Evolutionary conservation across 345 rosid species (phyloP), one percentile per base, ranked within the genome.

Genomic region (Reutealis trisperma): DNA sequence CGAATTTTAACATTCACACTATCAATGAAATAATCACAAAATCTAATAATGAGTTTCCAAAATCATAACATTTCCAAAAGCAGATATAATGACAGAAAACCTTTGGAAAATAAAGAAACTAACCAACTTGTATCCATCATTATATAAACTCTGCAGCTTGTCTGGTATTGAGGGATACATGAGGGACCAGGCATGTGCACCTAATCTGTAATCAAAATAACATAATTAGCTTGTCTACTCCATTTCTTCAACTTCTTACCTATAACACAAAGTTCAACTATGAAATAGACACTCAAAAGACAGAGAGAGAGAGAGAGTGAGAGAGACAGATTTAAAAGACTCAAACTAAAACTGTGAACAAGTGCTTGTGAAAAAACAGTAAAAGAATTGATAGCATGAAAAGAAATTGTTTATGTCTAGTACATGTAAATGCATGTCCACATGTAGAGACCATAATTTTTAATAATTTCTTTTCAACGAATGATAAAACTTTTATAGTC

Each of bases 111-210:
- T 21, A 22, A 68, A 60, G 64, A 71, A 75, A 77, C 76, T 61
- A 71, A 93, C 99, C 96, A 93, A 91, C 77, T 96, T 96, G 88
- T 89, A 92, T 86, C 97, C 98, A 70, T 93, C 92, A 78, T 81
- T 82, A 63, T 96, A 87, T 78, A 96, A 86, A 78, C 82, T 86
- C 83, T 69, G 90, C 77, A 96, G 87, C 87, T 92, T 92, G 80
- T 90, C 89, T 0, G 97, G 98, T 74, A 93, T 88, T n/a, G 93
- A 92, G 67, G 97, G 89, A 85, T 92, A 87, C 96, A 96, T 84
- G 62, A 96, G 93, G 12, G 94, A 90, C 98, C 99, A 96, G 45
- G 93, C 96, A 83, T 93, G 88, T 80, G 98, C 92, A 54, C 98
- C 98, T 45, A 84, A 80, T 78, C 99, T 96, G 93, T 55, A 74